Evolutionary conservation across 257 asterid genomes (phyloP).

Genomic region (Eustoma russellianum): DNA sequence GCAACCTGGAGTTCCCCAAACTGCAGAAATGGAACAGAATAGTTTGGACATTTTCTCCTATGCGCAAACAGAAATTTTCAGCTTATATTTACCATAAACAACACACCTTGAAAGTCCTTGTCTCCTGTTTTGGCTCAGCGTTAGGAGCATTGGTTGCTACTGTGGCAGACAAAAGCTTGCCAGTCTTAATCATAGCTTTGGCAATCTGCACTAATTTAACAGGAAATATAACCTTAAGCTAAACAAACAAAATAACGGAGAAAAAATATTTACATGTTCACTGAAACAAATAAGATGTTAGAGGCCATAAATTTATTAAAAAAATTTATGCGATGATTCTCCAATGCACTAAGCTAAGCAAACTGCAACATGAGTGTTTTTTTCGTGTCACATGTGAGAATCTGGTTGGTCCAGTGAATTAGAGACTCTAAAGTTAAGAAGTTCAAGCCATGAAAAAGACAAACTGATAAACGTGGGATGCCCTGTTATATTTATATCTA

Average conservation of each 20-base stretch:
- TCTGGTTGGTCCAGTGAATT: too few species aligned
- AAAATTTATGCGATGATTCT: too few species aligned
- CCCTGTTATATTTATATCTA: too few species aligned
- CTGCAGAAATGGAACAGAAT: slow-evolving; percentile 32
- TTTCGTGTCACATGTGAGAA: too few species aligned
- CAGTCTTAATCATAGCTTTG: slow-evolving; percentile 65
- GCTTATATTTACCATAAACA: slow-evolving; percentile 6
- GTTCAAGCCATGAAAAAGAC: too few species aligned
- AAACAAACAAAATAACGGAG: slow-evolving; percentile 1
- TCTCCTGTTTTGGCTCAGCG: slow-evolving; percentile 50
- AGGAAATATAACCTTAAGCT: background rate
- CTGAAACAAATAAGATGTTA: background rate
- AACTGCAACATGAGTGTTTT: too few species aligned
- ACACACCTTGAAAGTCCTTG: slow-evolving; percentile 59
- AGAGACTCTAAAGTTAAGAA: too few species aligned
- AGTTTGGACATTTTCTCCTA: too few species aligned
- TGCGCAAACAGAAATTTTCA: too few species aligned
- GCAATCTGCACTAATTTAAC: slow-evolving; percentile 64
- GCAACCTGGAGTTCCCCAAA: slow-evolving; percentile 93
- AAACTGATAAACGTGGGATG: too few species aligned
- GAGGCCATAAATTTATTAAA: too few species aligned
- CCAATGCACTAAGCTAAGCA: too few species aligned
- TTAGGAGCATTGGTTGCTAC: slow-evolving; percentile 31
- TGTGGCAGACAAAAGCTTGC: slow-evolving; percentile 50
- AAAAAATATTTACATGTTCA: background rate